Evolutionary conservation across 495 filamentous ascomycete species (phyloP).

Genomic region (Penicillium fimorum): DNA sequence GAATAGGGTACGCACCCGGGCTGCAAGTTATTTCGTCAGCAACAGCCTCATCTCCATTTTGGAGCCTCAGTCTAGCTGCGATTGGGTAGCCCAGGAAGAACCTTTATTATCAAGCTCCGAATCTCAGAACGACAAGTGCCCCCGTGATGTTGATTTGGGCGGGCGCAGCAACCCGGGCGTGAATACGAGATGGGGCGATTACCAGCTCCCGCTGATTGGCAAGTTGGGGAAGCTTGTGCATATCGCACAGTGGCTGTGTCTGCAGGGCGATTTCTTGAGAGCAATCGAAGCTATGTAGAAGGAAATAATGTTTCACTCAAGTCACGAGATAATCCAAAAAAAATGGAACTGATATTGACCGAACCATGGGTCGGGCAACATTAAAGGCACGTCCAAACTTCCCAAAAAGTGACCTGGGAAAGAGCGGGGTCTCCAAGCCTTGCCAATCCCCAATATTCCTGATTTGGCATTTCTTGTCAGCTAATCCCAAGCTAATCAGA

Average conservation of each 20-base stretch:
- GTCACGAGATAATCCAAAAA: background rate
- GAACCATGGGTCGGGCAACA: conserved; percentile 10
- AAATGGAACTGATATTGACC: background rate
- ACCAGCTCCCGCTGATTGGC: conserved; percentile 14
- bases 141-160: conserved; percentile 15
- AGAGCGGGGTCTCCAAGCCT: background rate
- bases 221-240: conserved; percentile 3
- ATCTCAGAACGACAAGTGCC: conserved; percentile 8
- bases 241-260: conserved; percentile 18
- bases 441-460: too few species aligned
- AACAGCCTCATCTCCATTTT: conserved; percentile 21
- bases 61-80: conserved; percentile 7
- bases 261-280: background rate
- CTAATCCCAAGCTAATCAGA: conserved; percentile 6
- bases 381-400: background rate
- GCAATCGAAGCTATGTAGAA: background rate
- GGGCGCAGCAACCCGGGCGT: conserved; percentile 14
- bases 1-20: conserved; percentile 9
- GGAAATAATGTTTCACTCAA: background rate
- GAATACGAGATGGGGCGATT: conserved; percentile 22
- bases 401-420: background rate
- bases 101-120: background rate
- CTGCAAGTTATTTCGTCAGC: conserved; percentile 18
- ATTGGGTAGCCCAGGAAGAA: conserved; percentile 2
- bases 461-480: conserved; percentile 1